Conservation (phyloP, 2,329 filamentous ascomycete species). For the Neopestalotiopsis rosae region DNA sequence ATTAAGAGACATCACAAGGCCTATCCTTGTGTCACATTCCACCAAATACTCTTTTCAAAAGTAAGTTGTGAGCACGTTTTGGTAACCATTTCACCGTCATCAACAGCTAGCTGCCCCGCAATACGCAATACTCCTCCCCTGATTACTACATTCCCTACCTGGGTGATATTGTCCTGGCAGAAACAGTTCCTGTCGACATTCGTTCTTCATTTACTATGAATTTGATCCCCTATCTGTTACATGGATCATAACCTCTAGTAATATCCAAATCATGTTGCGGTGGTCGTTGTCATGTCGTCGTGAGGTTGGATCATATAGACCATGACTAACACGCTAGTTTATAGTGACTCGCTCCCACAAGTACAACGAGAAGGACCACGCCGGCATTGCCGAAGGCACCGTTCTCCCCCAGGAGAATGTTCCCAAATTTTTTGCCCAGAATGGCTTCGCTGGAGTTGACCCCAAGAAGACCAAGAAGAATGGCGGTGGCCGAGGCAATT, state of each 20-base stretch:
- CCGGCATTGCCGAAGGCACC: constrained; percentile 76
- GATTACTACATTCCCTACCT: constrained; percentile 10
- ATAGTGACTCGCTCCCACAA: constrained; percentile 98
- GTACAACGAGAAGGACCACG: constrained; percentile 90
- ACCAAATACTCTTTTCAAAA: constrained; percentile 8
- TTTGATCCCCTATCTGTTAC: background rate
- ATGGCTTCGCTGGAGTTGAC: constrained; percentile 78
- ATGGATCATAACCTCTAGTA: background rate
- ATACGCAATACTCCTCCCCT: constrained; percentile 24
- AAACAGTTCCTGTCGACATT: background rate
- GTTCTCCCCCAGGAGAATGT: constrained; percentile 73
- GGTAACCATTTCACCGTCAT: background rate
- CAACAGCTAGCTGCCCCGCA: constrained; percentile 20
- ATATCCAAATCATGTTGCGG: background rate
- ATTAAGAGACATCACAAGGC: background rate
- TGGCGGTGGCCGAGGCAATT: constrained; percentile 90
- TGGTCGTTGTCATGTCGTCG: background rate
- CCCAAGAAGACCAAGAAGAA: constrained; percentile 98
- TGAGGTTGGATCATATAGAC: background rate
- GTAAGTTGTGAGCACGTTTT: constrained; percentile 10
- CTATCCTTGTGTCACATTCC: background rate
- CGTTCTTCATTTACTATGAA: background rate
- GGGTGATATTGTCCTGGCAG: background rate
- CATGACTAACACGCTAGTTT: constrained; percentile 20
- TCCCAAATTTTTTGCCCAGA: constrained; percentile 92